phyloP scores from a whole-genome alignment of 257 asterid genomes.

The Sherardia arvensis region DNA sequence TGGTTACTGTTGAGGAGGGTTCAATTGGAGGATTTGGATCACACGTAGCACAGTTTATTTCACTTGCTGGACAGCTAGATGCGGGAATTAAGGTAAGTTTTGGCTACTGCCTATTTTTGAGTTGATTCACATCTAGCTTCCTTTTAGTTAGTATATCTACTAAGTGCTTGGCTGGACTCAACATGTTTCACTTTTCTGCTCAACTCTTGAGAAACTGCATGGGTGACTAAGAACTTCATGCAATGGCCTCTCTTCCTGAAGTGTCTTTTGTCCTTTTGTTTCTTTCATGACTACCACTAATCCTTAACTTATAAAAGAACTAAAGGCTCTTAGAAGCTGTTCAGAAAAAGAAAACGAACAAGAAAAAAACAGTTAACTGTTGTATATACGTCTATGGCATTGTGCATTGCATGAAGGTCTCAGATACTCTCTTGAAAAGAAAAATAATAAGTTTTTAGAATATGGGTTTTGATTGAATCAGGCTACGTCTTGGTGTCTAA shows the following conservation, averaged over 20 bases:
- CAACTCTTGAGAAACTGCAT: too few relatives aligned
- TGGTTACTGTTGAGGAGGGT: conserved; percentile 82
- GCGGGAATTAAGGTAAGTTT: conserved; percentile 63
- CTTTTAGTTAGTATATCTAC: too few relatives aligned
- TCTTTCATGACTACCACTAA: too few relatives aligned
- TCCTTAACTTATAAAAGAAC: background rate
- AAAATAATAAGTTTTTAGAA: background rate
- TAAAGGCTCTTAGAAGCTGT: background rate
- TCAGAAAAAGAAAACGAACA: background rate
- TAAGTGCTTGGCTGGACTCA: background rate
- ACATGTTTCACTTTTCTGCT: background rate
- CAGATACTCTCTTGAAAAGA: background rate
- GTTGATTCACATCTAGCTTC: background rate
- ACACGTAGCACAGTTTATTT: conserved; percentile 70
- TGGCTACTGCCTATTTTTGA: background rate
- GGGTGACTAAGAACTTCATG: too few relatives aligned
- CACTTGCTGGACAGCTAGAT: conserved; percentile 78
- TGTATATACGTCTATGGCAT: too few relatives aligned
- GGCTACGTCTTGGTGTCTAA: too few relatives aligned
- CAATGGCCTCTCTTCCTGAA: background rate
- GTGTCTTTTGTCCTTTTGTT: background rate
- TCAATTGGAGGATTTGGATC: conserved; percentile 83
- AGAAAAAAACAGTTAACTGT: too few relatives aligned
- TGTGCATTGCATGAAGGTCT: background rate
- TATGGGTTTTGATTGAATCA: too few relatives aligned